Evolutionary conservation across 805 yeast genomes (phyloP).

Genomic region (Candida mattraensis): DNA sequence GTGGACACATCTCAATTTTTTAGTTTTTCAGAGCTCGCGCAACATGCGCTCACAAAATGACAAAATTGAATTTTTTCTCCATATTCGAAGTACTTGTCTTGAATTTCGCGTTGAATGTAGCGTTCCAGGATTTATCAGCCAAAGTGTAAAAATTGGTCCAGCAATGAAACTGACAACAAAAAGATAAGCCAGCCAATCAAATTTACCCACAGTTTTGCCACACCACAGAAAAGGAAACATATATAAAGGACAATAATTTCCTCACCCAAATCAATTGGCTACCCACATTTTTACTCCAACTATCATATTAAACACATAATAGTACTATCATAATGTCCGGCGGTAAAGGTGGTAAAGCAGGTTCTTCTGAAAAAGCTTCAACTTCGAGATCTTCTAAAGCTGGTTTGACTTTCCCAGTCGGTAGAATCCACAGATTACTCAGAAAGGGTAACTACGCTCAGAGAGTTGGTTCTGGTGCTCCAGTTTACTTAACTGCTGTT

Average conservation of each 20-base stretch:
- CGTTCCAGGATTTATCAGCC: slow-evolving; percentile 23
- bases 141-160: slow-evolving; percentile 20
- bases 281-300: not conserved
- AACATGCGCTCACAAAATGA: slow-evolving; percentile 21
- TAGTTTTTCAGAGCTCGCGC: slow-evolving; percentile 10
- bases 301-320: slow-evolving; percentile 3
- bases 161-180: not conserved
- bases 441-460: slow-evolving; percentile 98
- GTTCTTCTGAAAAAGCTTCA: slow-evolving; percentile 90
- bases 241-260: slow-evolving; percentile 7
- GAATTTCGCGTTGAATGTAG: slow-evolving; percentile 21
- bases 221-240: slow-evolving; percentile 3
- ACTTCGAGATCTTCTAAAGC: slow-evolving; percentile 98
- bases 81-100: slow-evolving; percentile 11
- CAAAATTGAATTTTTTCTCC: slow-evolving; percentile 9
- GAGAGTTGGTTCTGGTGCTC: slow-evolving; percentile 99
- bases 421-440: slow-evolving; percentile 95
- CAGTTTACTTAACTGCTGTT: slow-evolving; percentile 95
- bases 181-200: slow-evolving; percentile 5
- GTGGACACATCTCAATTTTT: slow-evolving; percentile 11
- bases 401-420: slow-evolving; percentile 98
- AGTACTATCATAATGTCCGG: slow-evolving; percentile 44
- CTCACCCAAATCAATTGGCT: no score
- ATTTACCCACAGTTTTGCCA: slow-evolving; percentile 3
- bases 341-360: slow-evolving; percentile 92